phyloP scores from a whole-genome alignment of 352 stramenopile species.

The Phytopythium chamaehyphon region DNA sequence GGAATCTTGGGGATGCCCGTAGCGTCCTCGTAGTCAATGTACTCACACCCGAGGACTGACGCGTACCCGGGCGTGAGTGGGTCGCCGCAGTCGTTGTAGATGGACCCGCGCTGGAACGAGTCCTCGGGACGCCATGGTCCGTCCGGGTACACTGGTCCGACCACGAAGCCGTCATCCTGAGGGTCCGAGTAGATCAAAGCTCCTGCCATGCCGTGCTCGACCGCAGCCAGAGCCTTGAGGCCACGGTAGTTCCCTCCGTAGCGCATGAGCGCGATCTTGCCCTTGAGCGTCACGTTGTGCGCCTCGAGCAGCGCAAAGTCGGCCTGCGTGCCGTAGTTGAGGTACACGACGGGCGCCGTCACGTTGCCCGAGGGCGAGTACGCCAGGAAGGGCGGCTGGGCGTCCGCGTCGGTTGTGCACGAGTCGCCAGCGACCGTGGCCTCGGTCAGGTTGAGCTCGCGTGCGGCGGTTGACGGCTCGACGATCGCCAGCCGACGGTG shows the following conservation, averaged over 20 bases:
- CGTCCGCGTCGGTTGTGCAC: conserved; percentile 41
- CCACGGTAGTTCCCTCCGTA: conserved; percentile 73
- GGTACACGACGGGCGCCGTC: conserved; percentile 68
- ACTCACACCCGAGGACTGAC: conserved; percentile 14
- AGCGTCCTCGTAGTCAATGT: conserved; percentile 35
- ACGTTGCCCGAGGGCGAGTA: conserved; percentile 75
- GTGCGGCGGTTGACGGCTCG: conserved; percentile 10
- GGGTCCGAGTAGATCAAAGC: conserved; percentile 89
- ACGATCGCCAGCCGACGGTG: conserved; percentile 23
- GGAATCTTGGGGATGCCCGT: conserved; percentile 64
- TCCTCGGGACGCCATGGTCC: conserved; percentile 72
- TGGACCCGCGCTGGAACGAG: conserved; percentile 83
- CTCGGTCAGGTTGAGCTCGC: conserved; percentile 43
- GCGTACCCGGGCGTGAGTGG: conserved; percentile 38
- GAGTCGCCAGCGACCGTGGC: conserved; percentile 53
- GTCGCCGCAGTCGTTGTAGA: conserved; percentile 78
- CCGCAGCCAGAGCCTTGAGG: conserved; percentile 71
- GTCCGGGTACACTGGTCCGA: conserved; percentile 66
- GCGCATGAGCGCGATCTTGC: conserved; percentile 78
- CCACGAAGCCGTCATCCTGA: conserved; percentile 66
- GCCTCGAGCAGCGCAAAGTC: conserved; percentile 72
- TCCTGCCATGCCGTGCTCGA: conserved; percentile 62
- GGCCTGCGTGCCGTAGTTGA: conserved; percentile 73
- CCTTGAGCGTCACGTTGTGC: conserved; percentile 51
- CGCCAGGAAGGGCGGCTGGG: conserved; percentile 73